A percentile compares a stretch with the other conserved stretches of the same genome.
phyloP scores from a whole-genome alignment of 305 asterid genomes.

The Rubia balearica region DNA sequence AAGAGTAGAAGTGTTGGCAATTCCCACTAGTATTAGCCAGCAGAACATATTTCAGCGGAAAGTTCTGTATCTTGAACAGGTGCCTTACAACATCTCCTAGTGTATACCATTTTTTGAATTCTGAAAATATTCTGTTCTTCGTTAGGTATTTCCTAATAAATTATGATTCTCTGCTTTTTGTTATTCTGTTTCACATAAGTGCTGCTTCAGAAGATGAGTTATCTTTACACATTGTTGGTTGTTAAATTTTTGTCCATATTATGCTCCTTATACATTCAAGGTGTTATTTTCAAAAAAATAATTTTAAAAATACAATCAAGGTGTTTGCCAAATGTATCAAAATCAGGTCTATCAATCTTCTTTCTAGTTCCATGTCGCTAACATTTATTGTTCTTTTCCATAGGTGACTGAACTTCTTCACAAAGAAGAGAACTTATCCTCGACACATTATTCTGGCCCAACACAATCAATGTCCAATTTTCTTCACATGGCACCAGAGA shows the following conservation, averaged over 20 bases:
- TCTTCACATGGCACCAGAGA: neutral
- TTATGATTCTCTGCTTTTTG: neutral
- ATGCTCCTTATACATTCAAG: neutral
- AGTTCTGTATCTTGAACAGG: slow-evolving; percentile 86
- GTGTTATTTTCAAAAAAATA: too few species aligned
- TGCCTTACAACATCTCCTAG: slow-evolving; percentile 11
- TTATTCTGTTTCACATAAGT: neutral
- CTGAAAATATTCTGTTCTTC: neutral
- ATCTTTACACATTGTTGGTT: neutral
- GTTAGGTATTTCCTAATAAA: neutral
- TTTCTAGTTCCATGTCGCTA: neutral
- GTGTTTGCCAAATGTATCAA: neutral
- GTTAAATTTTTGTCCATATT: slow-evolving; percentile 7
- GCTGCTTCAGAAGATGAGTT: neutral
- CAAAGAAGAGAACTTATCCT: slow-evolving; percentile 42
- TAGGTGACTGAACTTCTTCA: slow-evolving; percentile 69
- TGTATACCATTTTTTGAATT: neutral
- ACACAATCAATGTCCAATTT: too few species aligned
- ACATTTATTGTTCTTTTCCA: slow-evolving; percentile 12
- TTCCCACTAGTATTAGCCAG: slow-evolving; percentile 65
- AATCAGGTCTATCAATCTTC: neutral
- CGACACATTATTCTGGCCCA: slow-evolving; percentile 65
- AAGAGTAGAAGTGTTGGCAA: slow-evolving; percentile 81
- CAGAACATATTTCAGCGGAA: slow-evolving; percentile 53
- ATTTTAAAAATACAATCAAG: neutral